These are phyloP conservation scores for Picocystis salinarum DNA, from an alignment of 139 green algal species.

Conservation along the genomic window DNA sequence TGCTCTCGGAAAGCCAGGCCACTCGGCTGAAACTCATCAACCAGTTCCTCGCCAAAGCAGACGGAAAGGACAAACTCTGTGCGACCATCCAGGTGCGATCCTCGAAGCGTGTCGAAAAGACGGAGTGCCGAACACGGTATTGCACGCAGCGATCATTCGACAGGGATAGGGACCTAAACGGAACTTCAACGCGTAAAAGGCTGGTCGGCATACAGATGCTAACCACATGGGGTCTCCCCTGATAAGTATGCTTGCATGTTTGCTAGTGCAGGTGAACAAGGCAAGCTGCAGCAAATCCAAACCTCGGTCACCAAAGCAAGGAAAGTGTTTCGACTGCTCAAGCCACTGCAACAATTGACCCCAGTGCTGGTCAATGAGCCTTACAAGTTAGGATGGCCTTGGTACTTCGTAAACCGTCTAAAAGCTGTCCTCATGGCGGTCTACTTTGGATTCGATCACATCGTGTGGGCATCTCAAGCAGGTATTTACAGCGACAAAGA, in stretches of 20 bases:
- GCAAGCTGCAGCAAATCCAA: constrained; percentile 5
- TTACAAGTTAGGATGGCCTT: background rate
- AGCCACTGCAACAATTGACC: constrained; percentile 3
- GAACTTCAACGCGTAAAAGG: too few relatives aligned
- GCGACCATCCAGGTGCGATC: constrained; percentile 66
- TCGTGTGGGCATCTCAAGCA: constrained; percentile 72
- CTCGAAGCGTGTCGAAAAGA: too few relatives aligned
- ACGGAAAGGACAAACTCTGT: constrained; percentile 84
- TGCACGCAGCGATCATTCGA: too few relatives aligned
- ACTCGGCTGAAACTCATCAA: constrained; percentile 54
- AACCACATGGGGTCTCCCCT: too few relatives aligned
- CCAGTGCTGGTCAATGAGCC: constrained; percentile 1
- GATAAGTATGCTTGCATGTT: constrained; percentile 37
- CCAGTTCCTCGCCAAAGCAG: constrained; percentile 62
- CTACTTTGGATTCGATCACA: constrained; percentile 86
- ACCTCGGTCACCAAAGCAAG: constrained; percentile 7
- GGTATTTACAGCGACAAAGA: constrained; percentile 55
- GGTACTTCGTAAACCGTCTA: constrained; percentile 6
- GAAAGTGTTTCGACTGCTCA: constrained; percentile 14
- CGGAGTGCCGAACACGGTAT: too few relatives aligned
- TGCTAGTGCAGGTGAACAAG: constrained; percentile 1
- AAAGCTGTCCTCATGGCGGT: constrained; percentile 69
- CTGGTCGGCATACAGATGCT: too few relatives aligned
- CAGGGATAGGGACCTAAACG: too few relatives aligned
- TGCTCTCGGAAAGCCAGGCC: too few relatives aligned